phyloP scores from a whole-genome alignment of 192 early-diverging fungal species.

The Thamnidium elegans region DNA sequence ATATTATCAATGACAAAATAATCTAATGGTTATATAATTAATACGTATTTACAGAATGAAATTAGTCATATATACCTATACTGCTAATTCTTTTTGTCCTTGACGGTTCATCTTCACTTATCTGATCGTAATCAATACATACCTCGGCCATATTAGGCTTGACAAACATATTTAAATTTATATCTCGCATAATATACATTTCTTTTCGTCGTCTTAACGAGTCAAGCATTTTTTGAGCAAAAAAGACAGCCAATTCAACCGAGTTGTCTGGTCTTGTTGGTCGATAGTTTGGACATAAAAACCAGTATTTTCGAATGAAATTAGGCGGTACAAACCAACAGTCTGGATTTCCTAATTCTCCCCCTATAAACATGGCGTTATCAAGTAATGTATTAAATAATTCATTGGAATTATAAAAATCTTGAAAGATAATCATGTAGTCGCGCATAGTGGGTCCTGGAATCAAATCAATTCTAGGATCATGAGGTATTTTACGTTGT shows the following conservation, averaged over 20 bases:
- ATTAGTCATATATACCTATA: not conserved
- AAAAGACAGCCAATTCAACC: slow-evolving; percentile 19
- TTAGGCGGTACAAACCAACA: slow-evolving; percentile 33
- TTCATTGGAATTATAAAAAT: slow-evolving; percentile 28
- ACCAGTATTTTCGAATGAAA: slow-evolving; percentile 32
- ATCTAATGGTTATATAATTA: slow-evolving; percentile 8
- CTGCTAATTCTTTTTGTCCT: slow-evolving; percentile 1
- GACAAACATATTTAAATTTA: slow-evolving; percentile 16
- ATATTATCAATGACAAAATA: not conserved
- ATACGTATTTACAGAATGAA: not conserved
- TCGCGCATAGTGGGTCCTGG: slow-evolving; percentile 26
- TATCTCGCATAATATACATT: slow-evolving; percentile 26
- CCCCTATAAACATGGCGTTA: slow-evolving; percentile 25
- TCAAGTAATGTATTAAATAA: slow-evolving; percentile 24
- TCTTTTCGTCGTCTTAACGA: slow-evolving; percentile 20
- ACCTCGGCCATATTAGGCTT: not conserved
- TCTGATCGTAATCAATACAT: not conserved
- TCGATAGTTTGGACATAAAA: slow-evolving; percentile 23
- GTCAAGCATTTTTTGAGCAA: slow-evolving; percentile 13
- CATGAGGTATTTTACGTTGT: slow-evolving; percentile 26
- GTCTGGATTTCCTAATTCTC: slow-evolving; percentile 27
- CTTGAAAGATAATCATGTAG: slow-evolving; percentile 30
- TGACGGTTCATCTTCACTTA: not conserved
- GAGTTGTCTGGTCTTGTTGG: slow-evolving; percentile 28
- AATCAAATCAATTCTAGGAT: slow-evolving; percentile 26